Evolutionary conservation across 192 early-diverging fungal species (phyloP).

Genomic region (Chytriomyces sp.): DNA sequence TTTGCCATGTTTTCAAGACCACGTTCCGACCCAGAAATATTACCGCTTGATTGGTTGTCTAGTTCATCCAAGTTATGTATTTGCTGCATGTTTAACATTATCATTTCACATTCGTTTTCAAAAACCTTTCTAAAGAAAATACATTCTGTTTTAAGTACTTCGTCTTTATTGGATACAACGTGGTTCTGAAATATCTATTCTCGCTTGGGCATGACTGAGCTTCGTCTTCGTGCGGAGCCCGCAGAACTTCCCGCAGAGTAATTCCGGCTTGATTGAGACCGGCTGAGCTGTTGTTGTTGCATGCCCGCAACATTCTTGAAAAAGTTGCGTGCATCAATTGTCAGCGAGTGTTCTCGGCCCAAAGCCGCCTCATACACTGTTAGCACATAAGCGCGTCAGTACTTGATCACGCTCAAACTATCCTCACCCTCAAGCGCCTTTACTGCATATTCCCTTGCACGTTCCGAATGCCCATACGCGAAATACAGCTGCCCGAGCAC

Average conservation of each 20-base stretch:
- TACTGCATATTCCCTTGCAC: constrained; percentile 39
- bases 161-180: too few species aligned
- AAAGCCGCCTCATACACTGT: constrained; percentile 47
- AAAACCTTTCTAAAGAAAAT: not conserved
- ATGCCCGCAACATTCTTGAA: constrained; percentile 36
- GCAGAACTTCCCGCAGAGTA: not conserved
- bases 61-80: too few species aligned
- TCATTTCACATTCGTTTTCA: too few species aligned
- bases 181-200: too few species aligned
- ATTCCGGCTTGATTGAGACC: not conserved
- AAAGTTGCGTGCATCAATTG: constrained; percentile 47
- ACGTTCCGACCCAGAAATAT: too few species aligned
- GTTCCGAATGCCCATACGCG: constrained; percentile 29
- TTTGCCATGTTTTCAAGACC: not conserved
- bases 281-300: not conserved
- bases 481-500: constrained; percentile 39
- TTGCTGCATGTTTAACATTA: not conserved
- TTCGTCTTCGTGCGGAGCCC: not conserved
- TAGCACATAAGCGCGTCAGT: not conserved
- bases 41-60: too few species aligned
- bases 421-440: constrained; percentile 45
- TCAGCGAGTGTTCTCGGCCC: constrained; percentile 47
- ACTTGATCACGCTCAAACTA: constrained; percentile 8
- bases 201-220: not conserved
- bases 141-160: not conserved